Conservation (phyloP, 768 basidiomycete genomes). For the Mrakia frigida region DNA sequence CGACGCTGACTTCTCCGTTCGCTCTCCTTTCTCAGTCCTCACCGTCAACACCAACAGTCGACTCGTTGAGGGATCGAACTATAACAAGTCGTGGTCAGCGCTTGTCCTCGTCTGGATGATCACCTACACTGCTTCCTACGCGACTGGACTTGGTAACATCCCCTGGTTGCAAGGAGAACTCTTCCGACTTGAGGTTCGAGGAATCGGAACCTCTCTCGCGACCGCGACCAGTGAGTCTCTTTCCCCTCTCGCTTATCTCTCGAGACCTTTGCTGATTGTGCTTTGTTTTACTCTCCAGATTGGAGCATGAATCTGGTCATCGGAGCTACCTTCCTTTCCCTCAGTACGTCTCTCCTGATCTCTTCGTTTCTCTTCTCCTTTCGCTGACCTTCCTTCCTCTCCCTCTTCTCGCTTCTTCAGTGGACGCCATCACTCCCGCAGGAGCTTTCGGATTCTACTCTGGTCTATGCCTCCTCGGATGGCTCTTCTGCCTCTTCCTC, state of each 20-base stretch:
- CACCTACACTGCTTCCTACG: conserved; percentile 74
- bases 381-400: background rate
- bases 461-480: conserved; percentile 63
- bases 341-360: conserved; percentile 44
- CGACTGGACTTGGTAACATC: conserved; percentile 67
- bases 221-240: conserved; percentile 55
- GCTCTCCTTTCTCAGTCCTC: conserved; percentile 50
- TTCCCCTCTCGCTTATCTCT: background rate
- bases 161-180: conserved; percentile 86
- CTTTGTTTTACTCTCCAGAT: conserved; percentile 30
- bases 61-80: conserved; percentile 57
- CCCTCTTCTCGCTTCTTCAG: background rate
- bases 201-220: conserved; percentile 67
- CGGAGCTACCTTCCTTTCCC: conserved; percentile 69
- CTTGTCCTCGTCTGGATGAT: conserved; percentile 74
- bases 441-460: conserved; percentile 75
- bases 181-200: conserved; percentile 71
- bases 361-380: background rate
- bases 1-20: conserved; percentile 16
- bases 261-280: background rate
- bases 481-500: conserved; percentile 61
- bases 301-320: conserved; percentile 61
- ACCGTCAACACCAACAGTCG: conserved; percentile 58
- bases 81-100: conserved; percentile 59
- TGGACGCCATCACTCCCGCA: conserved; percentile 65